Percentiles rank a stretch among this genome's conserved stretches.
Conservation (phyloP, 345 rosid genomes). For the Orychophragmus violaceus region DNA sequence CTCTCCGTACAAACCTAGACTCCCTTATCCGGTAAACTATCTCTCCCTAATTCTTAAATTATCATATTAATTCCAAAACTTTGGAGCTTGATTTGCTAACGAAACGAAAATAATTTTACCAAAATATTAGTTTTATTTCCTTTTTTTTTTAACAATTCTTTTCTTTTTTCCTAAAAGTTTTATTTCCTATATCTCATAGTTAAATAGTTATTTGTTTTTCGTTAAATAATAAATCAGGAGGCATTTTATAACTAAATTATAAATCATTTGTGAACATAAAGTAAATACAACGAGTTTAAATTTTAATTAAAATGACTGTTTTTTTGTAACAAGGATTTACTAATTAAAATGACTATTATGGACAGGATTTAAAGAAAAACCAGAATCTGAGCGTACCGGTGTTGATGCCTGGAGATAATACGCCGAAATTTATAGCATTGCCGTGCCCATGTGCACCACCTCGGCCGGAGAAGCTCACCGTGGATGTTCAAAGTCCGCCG, state of each 20-base stretch:
- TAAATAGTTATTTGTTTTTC: too few species aligned
- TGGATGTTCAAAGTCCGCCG: slow-evolving; percentile 41
- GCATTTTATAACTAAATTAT: neutral
- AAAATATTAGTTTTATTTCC: neutral
- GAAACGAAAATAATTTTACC: neutral
- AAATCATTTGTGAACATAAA: neutral
- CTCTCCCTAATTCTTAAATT: neutral
- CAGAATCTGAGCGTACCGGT: slow-evolving; percentile 65
- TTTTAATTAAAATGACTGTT: neutral
- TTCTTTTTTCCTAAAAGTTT: neutral
- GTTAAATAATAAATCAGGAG: neutral
- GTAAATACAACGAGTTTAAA: neutral
- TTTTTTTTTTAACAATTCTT: neutral
- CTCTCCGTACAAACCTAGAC: slow-evolving; percentile 45
- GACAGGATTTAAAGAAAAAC: slow-evolving; percentile 49
- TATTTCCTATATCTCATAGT: neutral
- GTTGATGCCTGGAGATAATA: slow-evolving; percentile 80
- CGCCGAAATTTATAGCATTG: slow-evolving; percentile 88
- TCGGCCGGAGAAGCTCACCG: slow-evolving; percentile 36
- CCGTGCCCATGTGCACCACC: slow-evolving; percentile 83
- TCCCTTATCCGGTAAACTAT: slow-evolving; percentile 37
- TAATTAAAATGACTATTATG: neutral
- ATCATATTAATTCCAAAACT: neutral
- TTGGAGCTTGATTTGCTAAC: neutral
- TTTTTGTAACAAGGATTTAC: too few species aligned